phyloP scores from a whole-genome alignment of 768 basidiomycete species.

The Crepidotus variabilis region DNA sequence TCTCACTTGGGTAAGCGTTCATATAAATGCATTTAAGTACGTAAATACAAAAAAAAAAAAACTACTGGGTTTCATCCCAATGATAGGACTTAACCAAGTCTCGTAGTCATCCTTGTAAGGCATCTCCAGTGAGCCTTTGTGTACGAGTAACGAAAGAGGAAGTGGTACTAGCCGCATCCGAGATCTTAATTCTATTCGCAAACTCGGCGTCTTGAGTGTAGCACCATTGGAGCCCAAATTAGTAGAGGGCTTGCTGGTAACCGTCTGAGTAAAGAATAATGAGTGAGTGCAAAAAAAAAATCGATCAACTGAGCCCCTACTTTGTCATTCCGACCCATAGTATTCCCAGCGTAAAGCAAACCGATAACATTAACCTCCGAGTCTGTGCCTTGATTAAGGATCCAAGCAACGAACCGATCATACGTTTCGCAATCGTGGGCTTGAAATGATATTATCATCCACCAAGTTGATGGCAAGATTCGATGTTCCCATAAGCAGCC shows the following conservation, averaged over 20 bases:
- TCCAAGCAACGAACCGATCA: slow-evolving; percentile 29
- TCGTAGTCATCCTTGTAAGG: slow-evolving; percentile 38
- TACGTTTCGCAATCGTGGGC: slow-evolving; percentile 23
- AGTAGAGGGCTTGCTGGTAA: no score
- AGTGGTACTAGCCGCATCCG: slow-evolving; percentile 35
- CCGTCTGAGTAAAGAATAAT: no score
- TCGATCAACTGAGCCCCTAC: slow-evolving; percentile 25
- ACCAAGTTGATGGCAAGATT: slow-evolving; percentile 44
- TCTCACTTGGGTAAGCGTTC: background rate
- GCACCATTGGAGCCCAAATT: slow-evolving; percentile 20
- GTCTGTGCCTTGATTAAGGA: slow-evolving; percentile 33
- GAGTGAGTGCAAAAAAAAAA: no score
- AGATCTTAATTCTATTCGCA: slow-evolving; percentile 36
- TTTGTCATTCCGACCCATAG: slow-evolving; percentile 39
- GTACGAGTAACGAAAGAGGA: slow-evolving; percentile 31
- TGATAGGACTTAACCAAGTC: slow-evolving; percentile 39
- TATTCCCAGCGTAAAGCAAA: slow-evolving; percentile 39
- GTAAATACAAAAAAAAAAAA: background rate
- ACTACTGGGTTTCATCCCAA: slow-evolving; percentile 30
- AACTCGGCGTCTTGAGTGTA: slow-evolving; percentile 27
- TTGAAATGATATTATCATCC: slow-evolving; percentile 29
- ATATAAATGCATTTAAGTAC: background rate
- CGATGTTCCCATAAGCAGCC: slow-evolving; percentile 46
- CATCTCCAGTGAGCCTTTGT: slow-evolving; percentile 36
- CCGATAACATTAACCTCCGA: slow-evolving; percentile 37